Evolutionary conservation across 495 filamentous ascomycete species (phyloP).

Genomic region (Lasiosphaeria ovina): DNA sequence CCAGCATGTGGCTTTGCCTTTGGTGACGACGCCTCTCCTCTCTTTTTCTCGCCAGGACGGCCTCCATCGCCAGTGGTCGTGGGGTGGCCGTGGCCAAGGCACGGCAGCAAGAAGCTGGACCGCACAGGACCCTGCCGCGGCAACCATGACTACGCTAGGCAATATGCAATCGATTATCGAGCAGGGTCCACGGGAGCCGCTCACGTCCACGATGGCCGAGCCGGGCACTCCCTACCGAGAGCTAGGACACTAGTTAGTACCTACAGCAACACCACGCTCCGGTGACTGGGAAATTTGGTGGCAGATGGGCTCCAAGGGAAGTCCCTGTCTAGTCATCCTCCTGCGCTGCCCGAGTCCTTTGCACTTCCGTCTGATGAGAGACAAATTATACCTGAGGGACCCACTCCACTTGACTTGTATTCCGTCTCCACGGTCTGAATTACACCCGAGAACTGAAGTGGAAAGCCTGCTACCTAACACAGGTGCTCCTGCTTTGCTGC

Average conservation of each 20-base stretch:
- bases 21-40: neutral
- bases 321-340: neutral
- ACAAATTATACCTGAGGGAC: neutral
- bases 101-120: too few relatives aligned
- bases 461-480: neutral
- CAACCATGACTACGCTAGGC: neutral
- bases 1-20: neutral
- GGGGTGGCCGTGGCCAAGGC: too few relatives aligned
- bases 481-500: conserved; percentile 3
- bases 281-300: neutral
- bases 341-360: neutral
- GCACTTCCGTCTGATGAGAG: neutral
- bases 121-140: too few relatives aligned
- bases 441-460: neutral
- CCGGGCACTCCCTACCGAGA: neutral
- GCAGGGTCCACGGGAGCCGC: too few relatives aligned
- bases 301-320: neutral
- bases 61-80: too few relatives aligned
- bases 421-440: neutral
- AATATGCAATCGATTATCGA: neutral
- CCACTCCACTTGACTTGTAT: neutral
- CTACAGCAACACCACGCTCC: neutral
- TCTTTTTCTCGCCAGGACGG: too few relatives aligned
- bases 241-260: neutral
- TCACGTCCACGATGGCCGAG: neutral